A percentile compares a stretch with the other conserved stretches of the same genome.
These are phyloP conservation scores for Plenodomus lindquistii DNA, from an alignment of 2,329 filamentous ascomycete genomes.

Conservation along the genomic window DNA sequence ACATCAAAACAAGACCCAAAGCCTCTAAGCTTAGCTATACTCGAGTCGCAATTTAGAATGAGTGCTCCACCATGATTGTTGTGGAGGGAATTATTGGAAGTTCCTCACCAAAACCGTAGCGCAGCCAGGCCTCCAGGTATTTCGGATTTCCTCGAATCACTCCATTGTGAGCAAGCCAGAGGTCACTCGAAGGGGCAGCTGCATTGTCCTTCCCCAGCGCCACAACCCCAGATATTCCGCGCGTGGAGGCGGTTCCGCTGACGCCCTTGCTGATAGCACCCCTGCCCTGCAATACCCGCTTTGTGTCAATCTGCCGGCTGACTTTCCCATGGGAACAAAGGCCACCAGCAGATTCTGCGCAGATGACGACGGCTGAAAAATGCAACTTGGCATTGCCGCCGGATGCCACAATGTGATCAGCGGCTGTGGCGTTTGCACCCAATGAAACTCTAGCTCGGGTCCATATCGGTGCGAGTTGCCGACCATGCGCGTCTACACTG, in stretches of 20 bases:
- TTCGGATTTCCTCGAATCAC: too few relatives aligned
- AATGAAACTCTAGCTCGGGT: conserved; percentile 13
- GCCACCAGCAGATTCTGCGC: not conserved
- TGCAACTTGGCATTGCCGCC: conserved; percentile 6
- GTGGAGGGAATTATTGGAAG: too few relatives aligned
- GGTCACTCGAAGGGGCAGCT: not conserved
- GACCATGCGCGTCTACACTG: not conserved
- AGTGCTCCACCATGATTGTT: too few relatives aligned
- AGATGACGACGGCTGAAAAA: conserved; percentile 9
- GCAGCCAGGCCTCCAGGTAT: too few relatives aligned
- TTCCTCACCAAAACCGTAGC: too few relatives aligned
- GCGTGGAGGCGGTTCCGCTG: conserved; percentile 1
- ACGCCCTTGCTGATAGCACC: not conserved
- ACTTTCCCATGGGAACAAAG: conserved; percentile 2
- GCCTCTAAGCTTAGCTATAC: too few relatives aligned
- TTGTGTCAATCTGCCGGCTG: conserved; percentile 3
- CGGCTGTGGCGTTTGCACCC: conserved; percentile 19
- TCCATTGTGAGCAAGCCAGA: not conserved
- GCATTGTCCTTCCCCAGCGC: not conserved
- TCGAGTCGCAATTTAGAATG: too few relatives aligned
- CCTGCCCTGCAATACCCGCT: conserved; percentile 4
- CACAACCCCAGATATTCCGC: not conserved
- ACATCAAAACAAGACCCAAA: too few relatives aligned
- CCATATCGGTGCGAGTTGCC: conserved; percentile 12
- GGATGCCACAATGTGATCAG: conserved; percentile 6